These are phyloP conservation scores for Coemansia sp. DNA, from an alignment of 192 early-diverging fungal species.

Conservation along the genomic window DNA sequence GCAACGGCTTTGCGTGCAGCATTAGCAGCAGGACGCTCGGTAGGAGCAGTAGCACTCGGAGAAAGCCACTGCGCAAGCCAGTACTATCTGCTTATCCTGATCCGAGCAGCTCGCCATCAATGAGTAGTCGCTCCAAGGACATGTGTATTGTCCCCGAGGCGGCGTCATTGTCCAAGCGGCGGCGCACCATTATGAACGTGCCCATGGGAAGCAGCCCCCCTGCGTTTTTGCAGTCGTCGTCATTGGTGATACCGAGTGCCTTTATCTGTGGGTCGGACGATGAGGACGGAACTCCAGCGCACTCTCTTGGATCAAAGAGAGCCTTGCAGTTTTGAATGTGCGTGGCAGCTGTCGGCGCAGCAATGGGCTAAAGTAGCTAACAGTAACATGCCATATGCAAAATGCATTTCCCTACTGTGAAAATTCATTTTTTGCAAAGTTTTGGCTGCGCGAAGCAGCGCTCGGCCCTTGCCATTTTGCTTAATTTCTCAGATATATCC, in stretches of 20 bases:
- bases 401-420: not conserved
- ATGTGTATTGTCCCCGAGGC: constrained; percentile 6
- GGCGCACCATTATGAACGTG: constrained; percentile 13
- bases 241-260: constrained; percentile 5
- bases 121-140: not conserved
- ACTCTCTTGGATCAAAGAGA: constrained; percentile 1
- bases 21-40: constrained; percentile 1
- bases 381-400: not conserved
- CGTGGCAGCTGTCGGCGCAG: not conserved
- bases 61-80: not conserved
- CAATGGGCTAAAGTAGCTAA: not conserved
- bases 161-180: constrained; percentile 26
- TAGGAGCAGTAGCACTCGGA: constrained; percentile 10
- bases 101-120: constrained; percentile 20
- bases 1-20: not conserved
- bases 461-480: not conserved
- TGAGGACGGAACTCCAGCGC: constrained; percentile 10
- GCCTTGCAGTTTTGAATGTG: constrained; percentile 4
- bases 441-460: not conserved
- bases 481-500: not conserved
- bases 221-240: constrained; percentile 4
- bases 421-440: not conserved
- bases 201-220: constrained; percentile 13
- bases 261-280: constrained; percentile 39
- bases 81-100: not conserved